Conservation (phyloP, 169 alveolate genomes). For the Amoebophrya sp. region DNA sequence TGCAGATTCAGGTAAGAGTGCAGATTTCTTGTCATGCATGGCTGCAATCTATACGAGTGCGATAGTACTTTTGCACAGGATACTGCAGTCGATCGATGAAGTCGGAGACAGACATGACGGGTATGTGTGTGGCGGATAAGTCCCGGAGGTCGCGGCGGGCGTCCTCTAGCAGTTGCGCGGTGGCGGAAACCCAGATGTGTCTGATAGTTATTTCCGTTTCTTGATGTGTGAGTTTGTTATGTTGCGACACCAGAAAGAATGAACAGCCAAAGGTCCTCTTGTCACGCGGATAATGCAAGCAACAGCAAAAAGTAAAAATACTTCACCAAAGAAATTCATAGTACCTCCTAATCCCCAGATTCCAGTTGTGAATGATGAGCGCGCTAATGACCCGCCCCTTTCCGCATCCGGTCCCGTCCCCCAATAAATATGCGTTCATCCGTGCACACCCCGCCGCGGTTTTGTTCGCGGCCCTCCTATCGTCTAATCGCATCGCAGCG, state of each 20-base stretch:
- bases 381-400: slow-evolving; percentile 31
- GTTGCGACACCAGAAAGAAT: too few species aligned
- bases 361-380: slow-evolving; percentile 20
- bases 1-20: too few species aligned
- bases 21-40: too few species aligned
- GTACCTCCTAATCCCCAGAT: slow-evolving; percentile 22
- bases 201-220: too few species aligned
- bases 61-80: not conserved
- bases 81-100: not conserved
- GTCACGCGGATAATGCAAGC: too few species aligned
- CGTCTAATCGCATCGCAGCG: not conserved
- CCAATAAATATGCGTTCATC: not conserved
- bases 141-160: slow-evolving; percentile 28
- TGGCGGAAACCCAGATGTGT: slow-evolving; percentile 27
- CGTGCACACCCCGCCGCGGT: too few species aligned
- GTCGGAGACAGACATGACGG: not conserved
- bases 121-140: not conserved
- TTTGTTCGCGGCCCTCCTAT: not conserved
- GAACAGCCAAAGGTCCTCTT: too few species aligned
- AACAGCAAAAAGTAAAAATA: too few species aligned
- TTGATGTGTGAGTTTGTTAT: too few species aligned
- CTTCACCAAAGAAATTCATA: not conserved
- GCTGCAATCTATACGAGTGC: too few species aligned
- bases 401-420: slow-evolving; percentile 1
- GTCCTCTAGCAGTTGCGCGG: slow-evolving; percentile 29